These are phyloP conservation scores for Drechslera avenae DNA, from an alignment of 2,329 filamentous ascomycete species.

Conservation along the genomic window DNA sequence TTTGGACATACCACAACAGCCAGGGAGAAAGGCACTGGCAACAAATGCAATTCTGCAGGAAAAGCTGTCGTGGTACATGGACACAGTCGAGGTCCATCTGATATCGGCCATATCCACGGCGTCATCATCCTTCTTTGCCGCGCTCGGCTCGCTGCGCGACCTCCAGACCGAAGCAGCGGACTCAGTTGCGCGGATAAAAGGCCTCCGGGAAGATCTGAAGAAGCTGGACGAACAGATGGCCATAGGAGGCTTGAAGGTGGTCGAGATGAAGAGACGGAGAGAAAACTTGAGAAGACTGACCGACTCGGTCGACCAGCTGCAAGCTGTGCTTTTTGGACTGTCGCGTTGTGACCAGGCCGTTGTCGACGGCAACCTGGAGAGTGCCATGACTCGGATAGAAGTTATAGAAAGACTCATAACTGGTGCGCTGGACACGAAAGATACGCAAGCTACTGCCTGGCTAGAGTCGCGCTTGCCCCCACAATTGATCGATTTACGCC, in stretches of 20 bases:
- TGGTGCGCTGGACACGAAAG: conserved; percentile 63
- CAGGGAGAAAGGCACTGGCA: conserved; percentile 79
- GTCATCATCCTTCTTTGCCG: conserved; percentile 94
- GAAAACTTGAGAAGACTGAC: conserved; percentile 85
- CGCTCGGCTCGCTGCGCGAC: conserved; percentile 86
- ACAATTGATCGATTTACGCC: conserved; percentile 70
- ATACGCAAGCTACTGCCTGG: conserved; percentile 39
- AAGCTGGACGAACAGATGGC: conserved; percentile 87
- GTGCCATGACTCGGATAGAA: conserved; percentile 78
- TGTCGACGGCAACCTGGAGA: conserved; percentile 80
- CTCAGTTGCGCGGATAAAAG: conserved; percentile 85
- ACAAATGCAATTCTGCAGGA: conserved; percentile 98
- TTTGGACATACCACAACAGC: conserved; percentile 59
- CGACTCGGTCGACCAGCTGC: conserved; percentile 81
- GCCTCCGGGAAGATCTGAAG: conserved; percentile 76
- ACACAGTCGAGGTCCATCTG: conserved; percentile 95
- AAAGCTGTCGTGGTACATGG: conserved; percentile 99
- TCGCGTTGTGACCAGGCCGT: conserved; percentile 79
- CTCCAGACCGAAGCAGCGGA: conserved; percentile 90
- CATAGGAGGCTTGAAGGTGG: conserved; percentile 79
- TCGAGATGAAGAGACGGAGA: conserved; percentile 78
- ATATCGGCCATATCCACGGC: conserved; percentile 96
- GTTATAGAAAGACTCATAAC: conserved; percentile 78
- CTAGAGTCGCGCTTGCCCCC: conserved; percentile 42
- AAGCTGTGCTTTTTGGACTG: conserved; percentile 76